Evolutionary conservation across 2,329 filamentous ascomycete species (phyloP).

Genomic region (Colletotrichum higginsianum): DNA sequence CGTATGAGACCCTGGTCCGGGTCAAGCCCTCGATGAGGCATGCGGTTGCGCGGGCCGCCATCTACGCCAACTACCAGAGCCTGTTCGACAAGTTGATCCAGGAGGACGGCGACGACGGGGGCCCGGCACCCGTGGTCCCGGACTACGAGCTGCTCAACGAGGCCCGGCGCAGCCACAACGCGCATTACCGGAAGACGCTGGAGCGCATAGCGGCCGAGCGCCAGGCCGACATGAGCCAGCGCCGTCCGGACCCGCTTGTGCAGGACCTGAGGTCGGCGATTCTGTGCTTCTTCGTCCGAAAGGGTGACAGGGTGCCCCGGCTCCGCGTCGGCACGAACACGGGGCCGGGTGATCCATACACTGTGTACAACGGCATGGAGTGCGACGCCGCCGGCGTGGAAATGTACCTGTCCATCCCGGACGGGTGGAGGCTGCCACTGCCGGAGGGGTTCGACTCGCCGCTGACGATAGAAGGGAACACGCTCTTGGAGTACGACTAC

Average conservation of each 20-base stretch:
- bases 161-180: constrained; percentile 5
- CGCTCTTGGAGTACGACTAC: neutral
- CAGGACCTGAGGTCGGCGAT: neutral
- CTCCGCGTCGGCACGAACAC: neutral
- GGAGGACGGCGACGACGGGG: neutral
- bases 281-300: neutral
- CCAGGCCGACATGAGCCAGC: neutral
- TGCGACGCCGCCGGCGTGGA: constrained; percentile 9
- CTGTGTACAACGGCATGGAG: constrained; percentile 9
- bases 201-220: constrained; percentile 11
- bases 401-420: neutral
- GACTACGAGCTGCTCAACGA: constrained; percentile 1
- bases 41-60: constrained; percentile 10
- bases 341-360: neutral
- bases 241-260: neutral
- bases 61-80: neutral
- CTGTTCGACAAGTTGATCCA: constrained; percentile 2
- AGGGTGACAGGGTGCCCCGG: neutral
- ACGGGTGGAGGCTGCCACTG: constrained; percentile 8
- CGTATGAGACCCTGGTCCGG: constrained; percentile 1
- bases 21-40: constrained; percentile 1
- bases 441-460: neutral
- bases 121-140: neutral
- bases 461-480: neutral
- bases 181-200: constrained; percentile 17